Percentiles rank a stretch among this genome's conserved stretches.
phyloP scores from a whole-genome alignment of 2,329 filamentous ascomycete genomes.

The Penicillium freii region DNA sequence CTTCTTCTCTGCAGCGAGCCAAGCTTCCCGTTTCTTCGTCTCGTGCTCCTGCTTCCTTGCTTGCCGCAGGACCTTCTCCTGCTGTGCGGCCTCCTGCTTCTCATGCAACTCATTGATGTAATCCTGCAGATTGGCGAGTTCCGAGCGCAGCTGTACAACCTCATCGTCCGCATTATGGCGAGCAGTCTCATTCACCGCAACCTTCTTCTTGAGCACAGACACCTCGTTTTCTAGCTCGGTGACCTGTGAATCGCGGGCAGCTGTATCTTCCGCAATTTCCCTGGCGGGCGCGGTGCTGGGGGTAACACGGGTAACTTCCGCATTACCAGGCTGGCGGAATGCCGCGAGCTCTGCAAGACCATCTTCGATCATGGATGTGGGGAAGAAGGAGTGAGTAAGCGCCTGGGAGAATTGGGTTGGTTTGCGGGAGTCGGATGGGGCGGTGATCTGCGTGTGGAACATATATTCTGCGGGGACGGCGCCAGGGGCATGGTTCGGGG shows the following conservation, averaged over 20 bases:
- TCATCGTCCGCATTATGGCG: conserved; percentile 38
- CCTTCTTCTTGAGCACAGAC: conserved; percentile 39
- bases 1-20: conserved; percentile 46
- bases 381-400: conserved; percentile 41
- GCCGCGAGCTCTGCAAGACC: conserved; percentile 40
- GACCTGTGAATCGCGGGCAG: conserved; percentile 29
- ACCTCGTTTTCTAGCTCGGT: conserved; percentile 42
- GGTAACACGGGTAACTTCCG: conserved; percentile 17
- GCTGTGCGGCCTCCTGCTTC: conserved; percentile 37
- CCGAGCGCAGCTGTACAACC: conserved; percentile 37
- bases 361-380: conserved; percentile 41
- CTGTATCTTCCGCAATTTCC: conserved; percentile 16
- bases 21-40: conserved; percentile 42
- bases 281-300: conserved; percentile 10
- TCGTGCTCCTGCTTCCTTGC: conserved; percentile 43
- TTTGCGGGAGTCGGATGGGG: conserved; percentile 14
- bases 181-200: conserved; percentile 35
- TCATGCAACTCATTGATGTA: conserved; percentile 41
- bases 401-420: conserved; percentile 36
- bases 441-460: conserved; percentile 41
- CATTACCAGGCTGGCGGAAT: conserved; percentile 27
- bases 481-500: conserved; percentile 35
- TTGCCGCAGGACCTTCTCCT: conserved; percentile 34
- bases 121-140: conserved; percentile 37
- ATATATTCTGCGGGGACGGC: conserved; percentile 45